A percentile compares a stretch with the other conserved stretches of the same genome.
Evolutionary conservation across 163 green algal species (phyloP).

Genomic region (Scenedesmus sp.): DNA sequence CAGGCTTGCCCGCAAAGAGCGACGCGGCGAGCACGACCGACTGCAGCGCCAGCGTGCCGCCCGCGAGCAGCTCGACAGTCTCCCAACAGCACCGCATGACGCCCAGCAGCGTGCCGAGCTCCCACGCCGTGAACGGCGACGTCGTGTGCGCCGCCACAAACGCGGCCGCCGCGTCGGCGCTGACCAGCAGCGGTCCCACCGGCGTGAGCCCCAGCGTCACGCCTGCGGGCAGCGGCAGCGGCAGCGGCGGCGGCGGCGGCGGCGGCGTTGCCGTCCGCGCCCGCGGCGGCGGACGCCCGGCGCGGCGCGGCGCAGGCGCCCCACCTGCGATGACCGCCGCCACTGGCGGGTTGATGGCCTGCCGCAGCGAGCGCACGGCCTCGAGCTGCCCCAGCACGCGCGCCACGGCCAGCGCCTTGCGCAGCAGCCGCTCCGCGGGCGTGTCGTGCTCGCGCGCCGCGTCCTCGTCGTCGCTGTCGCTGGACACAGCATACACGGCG

Average conservation of each 20-base stretch:
- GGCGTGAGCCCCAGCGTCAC: constrained; percentile 17
- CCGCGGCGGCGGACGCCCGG: too few species aligned
- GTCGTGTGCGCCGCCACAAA: constrained; percentile 7
- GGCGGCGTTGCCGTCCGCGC: not conserved
- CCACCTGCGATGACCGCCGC: constrained; percentile 31
- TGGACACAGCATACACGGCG: constrained; percentile 34
- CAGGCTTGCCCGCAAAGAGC: constrained; percentile 19
- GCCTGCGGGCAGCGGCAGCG: constrained; percentile 7
- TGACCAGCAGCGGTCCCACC: not conserved
- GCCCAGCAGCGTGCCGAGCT: constrained; percentile 28
- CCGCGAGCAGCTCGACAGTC: constrained; percentile 34
- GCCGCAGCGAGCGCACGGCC: not conserved
- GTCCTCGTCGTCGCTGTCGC: not conserved
- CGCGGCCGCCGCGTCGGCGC: constrained; percentile 23
- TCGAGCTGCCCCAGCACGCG: not conserved
- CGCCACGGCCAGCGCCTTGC: not conserved
- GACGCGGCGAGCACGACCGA: constrained; percentile 36
- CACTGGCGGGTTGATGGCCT: constrained; percentile 37
- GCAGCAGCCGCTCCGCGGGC: constrained; percentile 31
- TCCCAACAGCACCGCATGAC: constrained; percentile 32
- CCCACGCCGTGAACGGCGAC: constrained; percentile 18
- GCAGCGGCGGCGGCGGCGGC: not conserved
- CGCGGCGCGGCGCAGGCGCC: not conserved
- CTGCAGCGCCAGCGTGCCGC: constrained; percentile 14
- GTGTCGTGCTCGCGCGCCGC: constrained; percentile 1